Evolutionary conservation across 192 early-diverging fungal species (phyloP).

Genomic region (Chytriomyces sp.): DNA sequence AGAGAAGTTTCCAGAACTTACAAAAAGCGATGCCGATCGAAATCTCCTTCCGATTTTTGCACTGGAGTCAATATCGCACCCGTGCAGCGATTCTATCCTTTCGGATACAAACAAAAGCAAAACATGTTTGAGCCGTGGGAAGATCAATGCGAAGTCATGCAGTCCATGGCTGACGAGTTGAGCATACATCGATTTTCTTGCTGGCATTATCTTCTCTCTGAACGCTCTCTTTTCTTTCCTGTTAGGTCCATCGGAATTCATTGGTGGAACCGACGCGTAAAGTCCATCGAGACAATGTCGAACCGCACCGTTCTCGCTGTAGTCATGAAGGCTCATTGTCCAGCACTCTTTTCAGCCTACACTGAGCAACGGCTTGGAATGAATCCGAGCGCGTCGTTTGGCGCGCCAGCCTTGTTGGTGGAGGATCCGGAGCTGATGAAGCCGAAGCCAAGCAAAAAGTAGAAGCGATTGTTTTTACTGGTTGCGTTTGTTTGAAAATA

Average conservation of each 20-base stretch:
- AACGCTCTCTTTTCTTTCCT: neutral
- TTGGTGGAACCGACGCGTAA: slow-evolving; percentile 25
- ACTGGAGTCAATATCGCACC: slow-evolving; percentile 14
- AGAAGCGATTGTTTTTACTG: too few relatives aligned
- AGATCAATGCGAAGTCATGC: slow-evolving; percentile 22
- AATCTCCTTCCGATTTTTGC: neutral
- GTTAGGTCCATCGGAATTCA: slow-evolving; percentile 15
- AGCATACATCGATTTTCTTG: neutral
- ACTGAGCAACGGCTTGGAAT: slow-evolving; percentile 11
- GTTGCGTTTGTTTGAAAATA: too few relatives aligned
- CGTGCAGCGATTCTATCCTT: slow-evolving; percentile 11
- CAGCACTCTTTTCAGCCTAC: slow-evolving; percentile 6
- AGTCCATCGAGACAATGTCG: neutral
- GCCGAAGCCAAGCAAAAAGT: neutral
- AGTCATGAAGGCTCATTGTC: slow-evolving; percentile 13
- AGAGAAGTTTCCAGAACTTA: neutral
- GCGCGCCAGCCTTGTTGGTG: slow-evolving; percentile 1
- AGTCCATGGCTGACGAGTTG: neutral
- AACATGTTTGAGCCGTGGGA: slow-evolving; percentile 19
- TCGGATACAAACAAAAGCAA: neutral
- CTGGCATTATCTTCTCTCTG: neutral
- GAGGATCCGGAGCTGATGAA: neutral
- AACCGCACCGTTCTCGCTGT: slow-evolving; percentile 7
- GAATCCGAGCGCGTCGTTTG: neutral
- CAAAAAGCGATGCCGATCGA: slow-evolving; percentile 2